phyloP scores from a whole-genome alignment of 2,329 filamentous ascomycete species.

The Aspergillus proliferans region DNA sequence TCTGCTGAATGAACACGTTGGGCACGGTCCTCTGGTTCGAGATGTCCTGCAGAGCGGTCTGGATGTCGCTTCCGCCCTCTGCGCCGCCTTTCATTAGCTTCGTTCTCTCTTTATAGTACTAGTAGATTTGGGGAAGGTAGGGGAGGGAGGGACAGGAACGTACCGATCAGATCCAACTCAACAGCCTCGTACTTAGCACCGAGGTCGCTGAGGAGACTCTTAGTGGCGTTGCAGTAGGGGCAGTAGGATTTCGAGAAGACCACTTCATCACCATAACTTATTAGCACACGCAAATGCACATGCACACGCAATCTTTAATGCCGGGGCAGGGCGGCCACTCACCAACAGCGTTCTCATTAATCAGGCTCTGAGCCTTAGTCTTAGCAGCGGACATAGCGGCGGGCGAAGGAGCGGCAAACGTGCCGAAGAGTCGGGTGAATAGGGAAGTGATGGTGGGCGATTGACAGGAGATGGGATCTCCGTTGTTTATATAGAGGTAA shows the following conservation, averaged over 20 bases:
- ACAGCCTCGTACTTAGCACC: constrained; percentile 68
- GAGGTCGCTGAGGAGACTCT: constrained; percentile 63
- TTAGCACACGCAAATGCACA: background rate
- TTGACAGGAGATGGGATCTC: background rate
- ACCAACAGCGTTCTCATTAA: constrained; percentile 84
- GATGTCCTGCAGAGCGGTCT: constrained; percentile 74
- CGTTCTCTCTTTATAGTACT: too few species aligned
- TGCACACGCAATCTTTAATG: background rate
- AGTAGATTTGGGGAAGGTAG: too few species aligned
- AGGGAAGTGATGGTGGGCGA: constrained; percentile 59
- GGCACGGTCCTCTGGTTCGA: constrained; percentile 83
- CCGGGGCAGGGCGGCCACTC: constrained; percentile 30
- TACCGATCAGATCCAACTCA: constrained; percentile 82
- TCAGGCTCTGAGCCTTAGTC: constrained; percentile 75
- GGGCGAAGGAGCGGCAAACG: constrained; percentile 49
- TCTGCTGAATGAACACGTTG: constrained; percentile 84
- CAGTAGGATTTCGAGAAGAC: constrained; percentile 98
- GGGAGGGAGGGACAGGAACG: constrained; percentile 30
- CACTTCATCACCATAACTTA: constrained; percentile 38
- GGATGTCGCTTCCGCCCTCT: constrained; percentile 79
- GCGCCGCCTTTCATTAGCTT: constrained; percentile 3
- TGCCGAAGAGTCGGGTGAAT: constrained; percentile 64
- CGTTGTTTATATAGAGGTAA: background rate
- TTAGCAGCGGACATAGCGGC: constrained; percentile 76
- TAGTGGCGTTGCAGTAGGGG: constrained; percentile 80